A percentile compares a stretch with the other conserved stretches of the same genome.
These are phyloP conservation scores for Rhinocladiella mackenziei DNA, from an alignment of 2,329 filamentous ascomycete species.

Conservation along the genomic window DNA sequence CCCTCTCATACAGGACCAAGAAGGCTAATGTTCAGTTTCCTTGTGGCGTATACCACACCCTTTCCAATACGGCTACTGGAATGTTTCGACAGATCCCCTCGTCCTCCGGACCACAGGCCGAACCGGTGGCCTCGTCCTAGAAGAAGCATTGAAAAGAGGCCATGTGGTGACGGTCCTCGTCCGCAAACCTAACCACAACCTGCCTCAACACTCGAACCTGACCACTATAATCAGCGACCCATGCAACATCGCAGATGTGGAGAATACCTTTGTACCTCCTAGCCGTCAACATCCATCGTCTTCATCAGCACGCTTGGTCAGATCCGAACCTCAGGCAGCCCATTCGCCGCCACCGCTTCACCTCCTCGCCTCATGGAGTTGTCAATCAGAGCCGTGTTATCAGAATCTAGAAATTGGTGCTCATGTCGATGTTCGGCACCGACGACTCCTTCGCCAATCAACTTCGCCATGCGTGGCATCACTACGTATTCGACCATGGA, in stretches of 20 bases:
- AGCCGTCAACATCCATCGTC: slow-evolving; percentile 30
- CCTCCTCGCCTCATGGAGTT: slow-evolving; percentile 47
- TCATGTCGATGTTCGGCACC: slow-evolving; percentile 51
- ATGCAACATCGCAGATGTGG: slow-evolving; percentile 25
- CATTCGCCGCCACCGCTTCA: slow-evolving; percentile 45
- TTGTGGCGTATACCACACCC: too few species aligned
- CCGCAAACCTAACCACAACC: slow-evolving; percentile 30
- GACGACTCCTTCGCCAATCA: slow-evolving; percentile 43
- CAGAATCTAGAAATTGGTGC: slow-evolving; percentile 42
- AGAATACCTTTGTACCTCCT: slow-evolving; percentile 11
- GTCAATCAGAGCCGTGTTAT: slow-evolving; percentile 25
- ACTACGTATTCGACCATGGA: slow-evolving; percentile 48
- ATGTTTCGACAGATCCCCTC: slow-evolving; percentile 32
- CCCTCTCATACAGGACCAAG: too few species aligned
- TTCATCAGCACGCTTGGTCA: slow-evolving; percentile 51
- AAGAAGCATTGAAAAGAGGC: slow-evolving; percentile 38
- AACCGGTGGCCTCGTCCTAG: slow-evolving; percentile 43
- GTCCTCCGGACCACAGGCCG: slow-evolving; percentile 45
- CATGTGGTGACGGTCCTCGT: slow-evolving; percentile 42
- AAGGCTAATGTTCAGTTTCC: too few species aligned
- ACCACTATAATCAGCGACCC: slow-evolving; percentile 29
- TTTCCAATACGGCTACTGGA: too few species aligned
- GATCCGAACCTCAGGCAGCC: slow-evolving; percentile 45
- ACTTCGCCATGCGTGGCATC: slow-evolving; percentile 42
- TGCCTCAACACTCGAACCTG: slow-evolving; percentile 29